These are phyloP conservation scores for Hyphopichia homilentoma DNA, from an alignment of 805 yeast genomes.

Conservation along the genomic window DNA sequence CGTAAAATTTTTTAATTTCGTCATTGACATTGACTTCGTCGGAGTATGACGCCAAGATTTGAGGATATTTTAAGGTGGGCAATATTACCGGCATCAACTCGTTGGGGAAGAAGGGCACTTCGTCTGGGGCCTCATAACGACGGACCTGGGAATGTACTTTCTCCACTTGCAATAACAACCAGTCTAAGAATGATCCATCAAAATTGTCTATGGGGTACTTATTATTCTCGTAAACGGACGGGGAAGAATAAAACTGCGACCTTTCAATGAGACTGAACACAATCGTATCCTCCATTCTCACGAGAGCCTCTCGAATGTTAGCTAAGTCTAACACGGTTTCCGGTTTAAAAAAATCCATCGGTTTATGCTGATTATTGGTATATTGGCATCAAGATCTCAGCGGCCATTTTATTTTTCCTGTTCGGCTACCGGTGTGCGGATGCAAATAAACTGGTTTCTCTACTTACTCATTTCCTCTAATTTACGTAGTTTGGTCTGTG, in stretches of 20 bases:
- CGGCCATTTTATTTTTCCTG: not conserved
- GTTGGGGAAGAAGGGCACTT: slow-evolving; percentile 81
- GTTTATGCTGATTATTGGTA: too few species aligned
- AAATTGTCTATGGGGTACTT: slow-evolving; percentile 61
- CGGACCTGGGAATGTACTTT: slow-evolving; percentile 64
- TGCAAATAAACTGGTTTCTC: too few species aligned
- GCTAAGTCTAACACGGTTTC: slow-evolving; percentile 73
- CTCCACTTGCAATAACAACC: slow-evolving; percentile 77
- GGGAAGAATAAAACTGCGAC: slow-evolving; percentile 77
- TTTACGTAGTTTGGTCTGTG: too few species aligned
- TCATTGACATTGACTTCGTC: slow-evolving; percentile 73
- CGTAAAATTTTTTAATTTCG: slow-evolving; percentile 65
- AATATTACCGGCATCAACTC: slow-evolving; percentile 64
- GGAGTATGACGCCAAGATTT: slow-evolving; percentile 68
- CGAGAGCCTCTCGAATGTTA: slow-evolving; percentile 80
- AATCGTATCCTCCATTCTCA: slow-evolving; percentile 95
- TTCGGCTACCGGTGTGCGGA: not conserved
- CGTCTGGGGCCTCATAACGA: slow-evolving; percentile 93
- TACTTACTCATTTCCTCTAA: too few species aligned
- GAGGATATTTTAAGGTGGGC: slow-evolving; percentile 78
- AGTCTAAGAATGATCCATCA: slow-evolving; percentile 81
- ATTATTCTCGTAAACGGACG: slow-evolving; percentile 64
- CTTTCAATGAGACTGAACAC: slow-evolving; percentile 90
- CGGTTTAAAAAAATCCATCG: slow-evolving; percentile 82
- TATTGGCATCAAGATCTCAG: not conserved